A percentile compares a stretch with the other conserved stretches of the same genome.
Conservation (phyloP, 1,139 yeast species). For the Suhomyces maxii region DNA sequence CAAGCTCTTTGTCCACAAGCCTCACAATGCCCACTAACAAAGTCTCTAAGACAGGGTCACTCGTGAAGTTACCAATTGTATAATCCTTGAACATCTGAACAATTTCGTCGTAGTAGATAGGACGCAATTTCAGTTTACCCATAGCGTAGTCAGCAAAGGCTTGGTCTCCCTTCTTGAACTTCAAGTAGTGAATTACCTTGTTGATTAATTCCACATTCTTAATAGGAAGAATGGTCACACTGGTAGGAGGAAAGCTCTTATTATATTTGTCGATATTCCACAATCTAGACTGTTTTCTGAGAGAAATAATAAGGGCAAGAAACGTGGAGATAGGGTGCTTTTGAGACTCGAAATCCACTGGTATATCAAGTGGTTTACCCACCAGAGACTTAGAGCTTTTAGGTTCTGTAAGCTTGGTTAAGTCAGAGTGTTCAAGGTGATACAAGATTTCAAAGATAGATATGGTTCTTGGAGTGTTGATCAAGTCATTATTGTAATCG, state of each 20-base stretch:
- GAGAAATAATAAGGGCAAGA: constrained; percentile 45
- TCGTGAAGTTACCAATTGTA: constrained; percentile 47
- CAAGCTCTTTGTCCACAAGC: constrained; percentile 28
- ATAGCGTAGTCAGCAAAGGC: constrained; percentile 21
- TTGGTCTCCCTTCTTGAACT: constrained; percentile 24
- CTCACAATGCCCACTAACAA: constrained; percentile 37
- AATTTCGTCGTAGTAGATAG: constrained; percentile 32
- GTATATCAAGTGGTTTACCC: constrained; percentile 16
- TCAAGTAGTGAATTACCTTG: constrained; percentile 30
- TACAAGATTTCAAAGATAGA: constrained; percentile 50
- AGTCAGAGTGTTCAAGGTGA: constrained; percentile 27
- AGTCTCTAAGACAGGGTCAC: constrained; percentile 40
- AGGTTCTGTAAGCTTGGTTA: constrained; percentile 23
- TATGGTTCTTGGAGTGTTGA: constrained; percentile 46
- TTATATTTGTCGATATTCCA: constrained; percentile 41
- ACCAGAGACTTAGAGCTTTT: constrained; percentile 16
- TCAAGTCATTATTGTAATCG: constrained; percentile 38
- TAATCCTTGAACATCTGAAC: constrained; percentile 49
- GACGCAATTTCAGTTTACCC: constrained; percentile 11
- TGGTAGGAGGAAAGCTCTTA: constrained; percentile 39
- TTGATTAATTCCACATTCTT: constrained; percentile 31
- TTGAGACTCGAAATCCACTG: constrained; percentile 12
- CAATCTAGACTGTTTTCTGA: constrained; percentile 49
- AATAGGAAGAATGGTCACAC: constrained; percentile 50
- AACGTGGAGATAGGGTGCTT: constrained; percentile 29